These are phyloP conservation scores for Opeltia flavorubescens DNA, from an alignment of 495 filamentous ascomycete genomes.

Conservation along the genomic window DNA sequence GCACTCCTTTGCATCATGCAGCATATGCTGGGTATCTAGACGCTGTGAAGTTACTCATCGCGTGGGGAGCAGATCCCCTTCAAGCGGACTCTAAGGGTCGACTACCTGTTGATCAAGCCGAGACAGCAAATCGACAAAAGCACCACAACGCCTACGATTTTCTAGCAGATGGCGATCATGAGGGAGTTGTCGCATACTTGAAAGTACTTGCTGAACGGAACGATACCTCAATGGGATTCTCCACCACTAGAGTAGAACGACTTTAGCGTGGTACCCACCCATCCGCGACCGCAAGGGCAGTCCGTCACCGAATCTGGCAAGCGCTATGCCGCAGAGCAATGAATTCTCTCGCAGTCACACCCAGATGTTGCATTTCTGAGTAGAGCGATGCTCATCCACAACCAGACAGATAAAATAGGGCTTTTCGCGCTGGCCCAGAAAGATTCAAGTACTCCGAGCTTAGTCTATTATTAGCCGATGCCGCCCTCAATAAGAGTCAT, in stretches of 20 bases:
- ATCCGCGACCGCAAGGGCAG: too few relatives aligned
- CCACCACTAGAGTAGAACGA: background rate
- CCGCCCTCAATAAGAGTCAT: too few relatives aligned
- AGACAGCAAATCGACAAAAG: background rate
- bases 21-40: background rate
- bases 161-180: background rate
- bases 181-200: background rate
- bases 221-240: background rate
- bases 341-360: too few relatives aligned
- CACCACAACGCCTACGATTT: background rate
- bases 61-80: background rate
- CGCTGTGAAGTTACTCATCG: background rate
- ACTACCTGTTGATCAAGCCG: background rate
- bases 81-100: background rate
- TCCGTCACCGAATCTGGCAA: too few relatives aligned
- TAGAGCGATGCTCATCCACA: too few relatives aligned
- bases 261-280: too few relatives aligned
- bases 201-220: background rate
- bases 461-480: too few relatives aligned
- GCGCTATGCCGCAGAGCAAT: too few relatives aligned
- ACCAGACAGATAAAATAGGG: too few relatives aligned
- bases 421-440: too few relatives aligned
- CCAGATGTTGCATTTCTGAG: too few relatives aligned
- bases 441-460: too few relatives aligned
- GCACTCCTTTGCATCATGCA: background rate